A percentile compares a stretch with the other conserved stretches of the same genome.
Evolutionary conservation across 202 grass and related monocot species (phyloP).

Genomic region (Hordeum pubiflorum): DNA sequence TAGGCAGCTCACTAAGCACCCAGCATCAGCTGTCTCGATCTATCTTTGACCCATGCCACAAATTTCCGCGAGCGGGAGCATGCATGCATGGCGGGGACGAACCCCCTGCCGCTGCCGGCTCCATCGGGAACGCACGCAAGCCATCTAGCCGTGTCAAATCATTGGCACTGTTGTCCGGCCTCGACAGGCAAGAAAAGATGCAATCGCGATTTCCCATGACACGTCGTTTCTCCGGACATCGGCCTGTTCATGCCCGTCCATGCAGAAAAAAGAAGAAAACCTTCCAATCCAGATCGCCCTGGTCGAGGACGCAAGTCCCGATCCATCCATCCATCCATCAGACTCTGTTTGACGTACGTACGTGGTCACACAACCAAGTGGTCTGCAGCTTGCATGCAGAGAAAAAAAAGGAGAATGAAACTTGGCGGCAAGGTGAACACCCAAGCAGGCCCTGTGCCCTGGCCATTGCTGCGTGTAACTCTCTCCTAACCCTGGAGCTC

Average conservation of each 20-base stretch:
- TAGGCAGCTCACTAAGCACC: too few relatives aligned
- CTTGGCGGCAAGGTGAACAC: not conserved
- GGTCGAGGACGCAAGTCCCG: conserved; percentile 30
- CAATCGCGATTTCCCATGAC: not conserved
- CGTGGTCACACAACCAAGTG: not conserved
- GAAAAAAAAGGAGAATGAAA: not conserved
- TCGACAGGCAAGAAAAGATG: conserved; percentile 7
- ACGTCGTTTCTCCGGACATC: not conserved
- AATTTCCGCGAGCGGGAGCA: not conserved
- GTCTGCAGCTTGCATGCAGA: not conserved
- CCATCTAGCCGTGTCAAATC: conserved; percentile 28
- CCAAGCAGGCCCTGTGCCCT: not conserved
- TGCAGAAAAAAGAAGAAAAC: not conserved
- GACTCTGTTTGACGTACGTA: not conserved
- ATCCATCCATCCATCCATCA: conserved; percentile 3
- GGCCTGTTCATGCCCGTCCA: not conserved
- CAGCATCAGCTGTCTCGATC: too few relatives aligned
- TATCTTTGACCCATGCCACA: not conserved
- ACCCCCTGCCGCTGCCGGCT: not conserved
- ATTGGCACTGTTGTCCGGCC: conserved; percentile 17
- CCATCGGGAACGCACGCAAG: conserved; percentile 8
- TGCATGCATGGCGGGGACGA: not conserved
- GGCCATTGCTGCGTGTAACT: conserved; percentile 1
- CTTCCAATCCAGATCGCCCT: conserved; percentile 1
- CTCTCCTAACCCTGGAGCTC: not conserved